Evolutionary conservation across 83 land plant species (phyloP).

Genomic region (Picea mariana): DNA sequence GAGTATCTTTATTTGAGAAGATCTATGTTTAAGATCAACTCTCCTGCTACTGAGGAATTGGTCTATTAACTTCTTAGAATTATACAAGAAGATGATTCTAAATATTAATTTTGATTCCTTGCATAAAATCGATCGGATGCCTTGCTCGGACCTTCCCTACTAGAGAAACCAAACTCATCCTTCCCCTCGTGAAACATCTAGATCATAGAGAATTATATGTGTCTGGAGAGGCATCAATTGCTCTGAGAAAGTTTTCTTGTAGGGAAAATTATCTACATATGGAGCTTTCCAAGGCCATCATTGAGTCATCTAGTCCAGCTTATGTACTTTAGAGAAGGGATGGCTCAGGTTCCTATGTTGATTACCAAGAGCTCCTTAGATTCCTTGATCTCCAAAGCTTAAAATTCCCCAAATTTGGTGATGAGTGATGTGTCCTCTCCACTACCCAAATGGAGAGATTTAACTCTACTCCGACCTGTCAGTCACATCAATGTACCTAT

Average conservation of each 20-base stretch:
- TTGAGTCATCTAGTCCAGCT: conserved; percentile 65
- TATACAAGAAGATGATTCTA: background rate
- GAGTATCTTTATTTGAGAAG: conserved; percentile 65
- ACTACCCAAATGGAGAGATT: conserved; percentile 19
- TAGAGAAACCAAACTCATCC: conserved; percentile 47
- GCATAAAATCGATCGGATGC: conserved; percentile 41
- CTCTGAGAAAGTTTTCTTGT: conserved; percentile 72
- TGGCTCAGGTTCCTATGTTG: conserved; percentile 42
- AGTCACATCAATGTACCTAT: too few relatives aligned
- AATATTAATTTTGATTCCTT: conserved; percentile 49
- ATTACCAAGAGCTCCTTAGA: conserved; percentile 17
- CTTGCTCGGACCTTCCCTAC: conserved; percentile 20
- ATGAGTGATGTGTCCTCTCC: too few relatives aligned
- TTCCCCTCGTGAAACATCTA: conserved; percentile 13
- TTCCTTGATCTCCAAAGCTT: too few relatives aligned
- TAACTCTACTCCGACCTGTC: conserved; percentile 31
- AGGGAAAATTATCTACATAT: conserved; percentile 8
- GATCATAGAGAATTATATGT: conserved; percentile 35
- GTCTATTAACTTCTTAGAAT: conserved; percentile 62
- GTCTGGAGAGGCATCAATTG: conserved; percentile 62
- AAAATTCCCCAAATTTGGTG: too few relatives aligned
- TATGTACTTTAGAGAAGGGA: conserved; percentile 12
- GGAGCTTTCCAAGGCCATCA: conserved; percentile 17
- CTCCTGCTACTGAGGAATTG: conserved; percentile 80
- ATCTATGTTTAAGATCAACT: conserved; percentile 79